phyloP scores from a whole-genome alignment of 208 protist species.

The Porcisia deanei region DNA sequence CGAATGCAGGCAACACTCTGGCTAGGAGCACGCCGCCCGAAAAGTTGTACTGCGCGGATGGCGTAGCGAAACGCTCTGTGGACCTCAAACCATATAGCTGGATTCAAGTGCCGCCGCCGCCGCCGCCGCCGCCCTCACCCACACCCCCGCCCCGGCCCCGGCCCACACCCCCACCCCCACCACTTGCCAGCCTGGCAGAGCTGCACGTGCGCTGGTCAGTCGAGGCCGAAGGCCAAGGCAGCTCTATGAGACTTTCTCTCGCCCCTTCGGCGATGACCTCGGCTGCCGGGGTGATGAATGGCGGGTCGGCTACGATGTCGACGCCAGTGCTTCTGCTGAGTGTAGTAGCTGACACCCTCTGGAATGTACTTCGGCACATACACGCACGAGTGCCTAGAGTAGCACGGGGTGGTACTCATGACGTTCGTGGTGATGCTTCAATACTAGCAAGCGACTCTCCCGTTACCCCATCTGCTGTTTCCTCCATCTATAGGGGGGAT shows the following conservation, averaged over 20 bases:
- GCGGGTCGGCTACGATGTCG: not conserved
- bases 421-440: not conserved
- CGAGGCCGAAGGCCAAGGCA: not conserved
- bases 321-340: conserved; percentile 1
- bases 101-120: not conserved
- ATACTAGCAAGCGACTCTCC: not conserved
- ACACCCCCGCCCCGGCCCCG: not conserved
- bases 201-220: conserved; percentile 14
- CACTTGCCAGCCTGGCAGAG: conserved; percentile 4
- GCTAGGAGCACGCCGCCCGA: not conserved
- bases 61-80: not conserved
- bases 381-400: not conserved
- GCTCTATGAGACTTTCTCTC: not conserved
- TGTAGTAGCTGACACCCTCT: conserved; percentile 16
- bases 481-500: not conserved
- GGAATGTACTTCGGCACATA: conserved; percentile 15
- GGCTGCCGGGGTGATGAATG: not conserved
- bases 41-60: not conserved
- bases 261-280: not conserved
- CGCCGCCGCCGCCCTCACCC: not conserved
- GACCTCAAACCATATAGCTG: not conserved
- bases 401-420: not conserved
- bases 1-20: not conserved
- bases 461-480: not conserved
- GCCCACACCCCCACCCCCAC: not conserved